Evolutionary conservation across 352 stramenopile species (phyloP).

Genomic region (Phytophthora pluvialis): DNA sequence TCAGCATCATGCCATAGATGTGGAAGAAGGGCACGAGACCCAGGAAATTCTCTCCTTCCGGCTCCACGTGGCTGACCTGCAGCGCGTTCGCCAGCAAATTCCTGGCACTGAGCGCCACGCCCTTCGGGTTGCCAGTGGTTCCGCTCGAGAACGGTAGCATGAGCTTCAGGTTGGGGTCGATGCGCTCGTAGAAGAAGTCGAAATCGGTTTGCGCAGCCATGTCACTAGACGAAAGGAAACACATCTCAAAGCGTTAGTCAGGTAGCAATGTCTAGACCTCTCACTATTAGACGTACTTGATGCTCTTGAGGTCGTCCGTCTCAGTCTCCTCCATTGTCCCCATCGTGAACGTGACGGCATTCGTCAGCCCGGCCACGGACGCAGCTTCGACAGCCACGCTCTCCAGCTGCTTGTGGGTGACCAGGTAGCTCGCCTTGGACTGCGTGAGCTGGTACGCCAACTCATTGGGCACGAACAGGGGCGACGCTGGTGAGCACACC

Average conservation of each 20-base stretch:
- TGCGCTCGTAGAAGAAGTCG: slow-evolving; percentile 49
- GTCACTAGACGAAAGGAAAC: slow-evolving; percentile 23
- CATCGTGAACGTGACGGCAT: slow-evolving; percentile 47
- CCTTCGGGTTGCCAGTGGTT: slow-evolving; percentile 91
- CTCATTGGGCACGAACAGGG: slow-evolving; percentile 47
- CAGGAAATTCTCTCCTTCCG: slow-evolving; percentile 57
- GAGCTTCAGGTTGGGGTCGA: slow-evolving; percentile 63
- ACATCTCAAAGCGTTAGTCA: neutral
- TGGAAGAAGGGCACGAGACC: slow-evolving; percentile 94
- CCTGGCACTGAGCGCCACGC: slow-evolving; percentile 74
- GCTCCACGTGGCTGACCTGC: slow-evolving; percentile 77
- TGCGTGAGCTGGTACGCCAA: slow-evolving; percentile 45
- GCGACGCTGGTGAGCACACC: slow-evolving; percentile 55
- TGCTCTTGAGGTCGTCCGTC: slow-evolving; percentile 32
- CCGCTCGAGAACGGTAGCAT: slow-evolving; percentile 93
- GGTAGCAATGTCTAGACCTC: neutral
- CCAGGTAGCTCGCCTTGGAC: slow-evolving; percentile 49
- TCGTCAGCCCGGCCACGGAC: slow-evolving; percentile 31
- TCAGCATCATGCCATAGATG: slow-evolving; percentile 92
- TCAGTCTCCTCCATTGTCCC: slow-evolving; percentile 21
- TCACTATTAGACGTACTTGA: slow-evolving; percentile 39
- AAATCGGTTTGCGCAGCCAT: slow-evolving; percentile 43
- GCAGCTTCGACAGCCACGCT: slow-evolving; percentile 37
- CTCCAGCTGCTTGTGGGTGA: slow-evolving; percentile 49
- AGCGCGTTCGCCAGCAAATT: slow-evolving; percentile 93